phyloP scores from a whole-genome alignment of 1,284 basidiomycete species.

The Ustilago xerochloae region DNA sequence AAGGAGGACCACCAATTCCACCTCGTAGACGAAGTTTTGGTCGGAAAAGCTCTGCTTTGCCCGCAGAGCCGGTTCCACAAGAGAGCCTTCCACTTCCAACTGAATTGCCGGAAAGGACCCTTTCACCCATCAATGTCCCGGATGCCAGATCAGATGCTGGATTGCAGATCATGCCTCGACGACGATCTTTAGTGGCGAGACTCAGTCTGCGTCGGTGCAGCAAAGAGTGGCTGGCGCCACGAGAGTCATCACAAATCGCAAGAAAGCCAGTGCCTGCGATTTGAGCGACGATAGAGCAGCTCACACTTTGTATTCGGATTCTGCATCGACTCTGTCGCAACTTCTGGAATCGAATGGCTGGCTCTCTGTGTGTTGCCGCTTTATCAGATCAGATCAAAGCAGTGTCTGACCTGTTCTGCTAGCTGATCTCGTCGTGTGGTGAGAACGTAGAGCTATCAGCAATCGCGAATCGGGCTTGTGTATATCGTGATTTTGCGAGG shows the following conservation, averaged over 20 bases:
- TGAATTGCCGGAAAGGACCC: neutral
- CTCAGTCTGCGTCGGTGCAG: constrained; percentile 19
- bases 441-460: neutral
- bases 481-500: neutral
- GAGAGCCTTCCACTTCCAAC: too few species aligned
- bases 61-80: neutral
- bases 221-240: neutral
- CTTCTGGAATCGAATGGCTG: neutral
- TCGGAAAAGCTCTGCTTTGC: neutral
- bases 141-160: neutral
- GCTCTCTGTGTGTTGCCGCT: neutral
- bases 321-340: neutral
- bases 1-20: constrained; percentile 17
- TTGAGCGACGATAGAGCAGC: neutral
- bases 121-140: constrained; percentile 4
- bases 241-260: neutral
- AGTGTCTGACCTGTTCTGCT: neutral
- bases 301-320: neutral
- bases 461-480: neutral
- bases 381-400: too few species aligned
- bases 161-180: neutral
- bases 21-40: constrained; percentile 31
- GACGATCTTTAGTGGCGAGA: constrained; percentile 27
- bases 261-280: constrained; percentile 4
- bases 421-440: neutral